Percentiles rank a stretch among this genome's conserved stretches.
phyloP scores from a whole-genome alignment of 306 rosid genomes.

The Quercus cerris region DNA sequence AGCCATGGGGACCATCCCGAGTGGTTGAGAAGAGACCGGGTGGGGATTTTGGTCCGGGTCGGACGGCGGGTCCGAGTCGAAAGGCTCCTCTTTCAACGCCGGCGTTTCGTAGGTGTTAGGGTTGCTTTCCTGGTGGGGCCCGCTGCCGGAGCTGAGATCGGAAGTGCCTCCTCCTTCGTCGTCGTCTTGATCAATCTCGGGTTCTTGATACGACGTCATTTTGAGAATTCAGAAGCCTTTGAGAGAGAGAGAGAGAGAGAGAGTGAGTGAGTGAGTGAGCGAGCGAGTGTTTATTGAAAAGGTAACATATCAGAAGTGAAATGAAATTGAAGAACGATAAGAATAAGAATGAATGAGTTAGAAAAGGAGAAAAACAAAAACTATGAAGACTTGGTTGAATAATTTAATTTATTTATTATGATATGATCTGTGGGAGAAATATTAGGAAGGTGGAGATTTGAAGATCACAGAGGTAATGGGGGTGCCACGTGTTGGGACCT shows the following conservation, averaged over 20 bases:
- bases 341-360: no score
- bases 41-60: slow-evolving; percentile 12
- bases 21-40: background rate
- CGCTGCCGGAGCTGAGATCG: slow-evolving; percentile 43
- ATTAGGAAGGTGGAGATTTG: slow-evolving; percentile 5
- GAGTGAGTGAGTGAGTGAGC: no score
- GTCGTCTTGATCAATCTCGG: slow-evolving; percentile 27
- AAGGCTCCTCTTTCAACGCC: slow-evolving; percentile 33
- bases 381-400: no score
- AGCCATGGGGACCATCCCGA: slow-evolving; percentile 24
- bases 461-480: background rate
- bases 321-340: background rate
- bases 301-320: slow-evolving; percentile 16
- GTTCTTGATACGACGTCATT: slow-evolving; percentile 29
- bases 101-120: background rate
- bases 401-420: no score
- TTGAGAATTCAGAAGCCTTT: background rate
- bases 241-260: background rate
- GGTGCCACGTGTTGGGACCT: slow-evolving; percentile 21
- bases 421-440: background rate
- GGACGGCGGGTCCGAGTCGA: slow-evolving; percentile 24
- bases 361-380: no score
- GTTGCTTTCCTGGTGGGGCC: slow-evolving; percentile 12
- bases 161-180: slow-evolving; percentile 35
- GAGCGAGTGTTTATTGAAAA: background rate